A percentile compares a stretch with the other conserved stretches of the same genome.
Evolutionary conservation across 352 stramenopile genomes (phyloP).

Genomic region (Pythium phragmiticola): DNA sequence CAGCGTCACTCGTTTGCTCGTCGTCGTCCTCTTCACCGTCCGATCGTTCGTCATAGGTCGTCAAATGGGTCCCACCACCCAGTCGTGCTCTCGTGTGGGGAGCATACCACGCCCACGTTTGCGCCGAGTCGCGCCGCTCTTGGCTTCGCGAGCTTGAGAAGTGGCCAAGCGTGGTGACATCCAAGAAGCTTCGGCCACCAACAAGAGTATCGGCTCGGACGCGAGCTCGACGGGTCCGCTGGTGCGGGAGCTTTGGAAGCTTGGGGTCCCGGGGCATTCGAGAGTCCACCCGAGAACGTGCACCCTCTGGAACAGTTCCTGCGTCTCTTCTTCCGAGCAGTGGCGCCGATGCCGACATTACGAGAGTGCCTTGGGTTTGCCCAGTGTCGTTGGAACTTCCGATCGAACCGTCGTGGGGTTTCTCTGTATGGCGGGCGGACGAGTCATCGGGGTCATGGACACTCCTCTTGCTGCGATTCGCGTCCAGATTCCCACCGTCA

Average conservation of each 20-base stretch:
- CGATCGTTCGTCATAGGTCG: background rate
- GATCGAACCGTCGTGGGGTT: background rate
- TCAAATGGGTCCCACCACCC: background rate
- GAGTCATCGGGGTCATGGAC: background rate
- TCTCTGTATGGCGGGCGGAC: background rate
- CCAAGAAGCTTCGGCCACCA: constrained; percentile 30
- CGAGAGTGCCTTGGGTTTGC: background rate
- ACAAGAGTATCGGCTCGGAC: constrained; percentile 34
- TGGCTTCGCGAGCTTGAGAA: constrained; percentile 55
- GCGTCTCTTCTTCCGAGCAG: background rate
- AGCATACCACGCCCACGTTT: constrained; percentile 56
- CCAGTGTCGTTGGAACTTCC: background rate
- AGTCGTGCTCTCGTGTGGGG: constrained; percentile 2
- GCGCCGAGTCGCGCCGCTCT: constrained; percentile 42
- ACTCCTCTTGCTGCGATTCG: background rate
- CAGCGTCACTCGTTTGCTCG: constrained; percentile 10
- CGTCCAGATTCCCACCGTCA: background rate
- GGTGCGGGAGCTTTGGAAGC: constrained; percentile 17
- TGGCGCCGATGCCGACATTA: constrained; percentile 9
- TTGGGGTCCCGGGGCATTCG: constrained; percentile 1
- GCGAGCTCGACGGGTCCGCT: constrained; percentile 12
- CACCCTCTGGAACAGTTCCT: background rate
- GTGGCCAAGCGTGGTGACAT: constrained; percentile 38
- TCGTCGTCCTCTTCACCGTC: constrained; percentile 3
- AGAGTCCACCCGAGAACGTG: background rate